Evolutionary conservation across 768 basidiomycete species (phyloP), one percentile per base, ranked within the genome.

Genomic region (Vishniacozyma victoriae): DNA sequence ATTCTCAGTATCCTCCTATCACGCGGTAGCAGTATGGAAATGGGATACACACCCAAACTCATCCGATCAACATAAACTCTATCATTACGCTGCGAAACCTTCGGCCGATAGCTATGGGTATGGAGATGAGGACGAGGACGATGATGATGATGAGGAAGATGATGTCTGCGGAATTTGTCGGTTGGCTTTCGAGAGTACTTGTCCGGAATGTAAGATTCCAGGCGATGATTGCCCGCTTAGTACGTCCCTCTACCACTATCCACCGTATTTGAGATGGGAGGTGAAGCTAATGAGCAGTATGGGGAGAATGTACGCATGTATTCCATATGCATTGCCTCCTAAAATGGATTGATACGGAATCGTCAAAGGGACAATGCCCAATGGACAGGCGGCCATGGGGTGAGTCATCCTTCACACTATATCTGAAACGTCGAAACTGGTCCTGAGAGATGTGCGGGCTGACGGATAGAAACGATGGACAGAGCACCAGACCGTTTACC

Each of bases 311-410:
- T 67, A 88, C 83, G 5, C 95, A 97, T 69, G 83, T 95, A 48
- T 99, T 97, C 66, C 95, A 99, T 69, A 91, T 96, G 88, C 93
- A 99, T 70, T 97, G 93, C 73, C 75, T 99, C 12, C 78, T 93
- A 55, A 95, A 96, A 71, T 99, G 95, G 95, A 81, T 96, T 51
- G 83, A 83, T 3, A 92, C 91, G 0, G 75, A 81, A 4, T 82
- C 86, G 13, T 91, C 87, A 27, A 96, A 96, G 70, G 84, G 86
- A 59, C 89, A 92, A 59, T 99, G 95, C 76, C 95, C 95, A n/a
- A 92, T 99, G 89, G 93, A 97, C 67, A 78, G 95, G 24, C 76
- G 89, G 60, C 76, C 83, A 2, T 99, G 93, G 93, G 84, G 91
- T 92, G 49, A 61, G 70, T 69, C 12, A 13, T n/a, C 5, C 22